Evolutionary conservation across 164 flowering plant genomes (phyloP), one percentile per base, ranked within the genome.

Genomic region (Platanus orientalis): DNA sequence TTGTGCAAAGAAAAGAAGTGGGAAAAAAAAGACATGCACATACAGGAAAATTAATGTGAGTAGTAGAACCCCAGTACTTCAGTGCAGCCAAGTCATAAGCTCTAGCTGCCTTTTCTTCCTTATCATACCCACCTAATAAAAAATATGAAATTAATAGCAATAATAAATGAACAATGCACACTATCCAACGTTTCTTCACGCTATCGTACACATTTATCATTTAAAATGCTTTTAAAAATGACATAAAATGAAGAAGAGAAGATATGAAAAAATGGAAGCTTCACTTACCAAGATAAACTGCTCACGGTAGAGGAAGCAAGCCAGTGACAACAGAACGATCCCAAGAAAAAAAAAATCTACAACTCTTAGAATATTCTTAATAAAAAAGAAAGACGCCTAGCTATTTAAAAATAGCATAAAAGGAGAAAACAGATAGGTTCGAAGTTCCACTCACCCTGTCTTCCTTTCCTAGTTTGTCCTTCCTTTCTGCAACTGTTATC

Each of bases 51-150:
- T 90, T 90, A 7, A 82, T 84, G 59, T 88, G 92, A 51, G 97
- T 90, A 0, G 94, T 76, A 55, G 92, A 80, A 47, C 96, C 96
- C 96, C 96, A 90, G 65, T 89, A 89, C 73, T 89, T 89, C n/a
- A 90, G 74, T 21, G 94, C 97, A 67, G 97, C 97, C 65, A 90
- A 75, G 79, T 90, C 97, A 78, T 90, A 90, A 62, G 97, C 92
- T 50, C 81, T 79, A 1, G 97, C 95, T 67, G 97, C 97, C 60
- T 86, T 90, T 32, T 90, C 97, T 70, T 90, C 97, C 59, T 81
- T 84, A 50, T 88, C 97, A 77, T 90, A 90, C 12, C 97, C 97
- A 65, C 97, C 97, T 88, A 65, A 67, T 61, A 24, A 67, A 54
- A 34, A 54, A 36, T 17, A 13, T 0, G 25, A 57, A 54, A 53